These are phyloP conservation scores for Quercus wislizeni DNA, from an alignment of 306 rosid genomes.

Conservation along the genomic window DNA sequence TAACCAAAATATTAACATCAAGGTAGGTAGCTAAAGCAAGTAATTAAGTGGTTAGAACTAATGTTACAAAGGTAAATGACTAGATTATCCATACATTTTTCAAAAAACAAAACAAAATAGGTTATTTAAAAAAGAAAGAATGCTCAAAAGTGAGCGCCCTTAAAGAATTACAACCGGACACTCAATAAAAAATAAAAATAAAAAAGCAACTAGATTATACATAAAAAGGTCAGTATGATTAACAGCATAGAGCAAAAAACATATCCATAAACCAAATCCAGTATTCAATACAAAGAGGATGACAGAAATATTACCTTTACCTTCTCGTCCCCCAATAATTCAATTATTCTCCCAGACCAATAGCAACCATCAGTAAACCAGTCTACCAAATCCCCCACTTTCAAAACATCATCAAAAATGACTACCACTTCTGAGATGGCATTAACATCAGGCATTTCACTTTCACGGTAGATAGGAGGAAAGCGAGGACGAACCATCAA, in stretches of 20 bases:
- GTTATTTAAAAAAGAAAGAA: too few relatives aligned
- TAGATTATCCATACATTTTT: not conserved
- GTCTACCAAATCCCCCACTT: slow-evolving; percentile 84
- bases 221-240: not conserved
- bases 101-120: not conserved
- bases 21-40: not conserved
- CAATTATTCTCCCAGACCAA: slow-evolving; percentile 69
- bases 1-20: not conserved
- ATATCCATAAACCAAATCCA: not conserved
- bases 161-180: too few relatives aligned
- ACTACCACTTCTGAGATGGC: slow-evolving; percentile 44
- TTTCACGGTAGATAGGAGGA: slow-evolving; percentile 50
- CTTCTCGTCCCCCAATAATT: slow-evolving; percentile 43
- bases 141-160: too few relatives aligned
- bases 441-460: slow-evolving; percentile 44
- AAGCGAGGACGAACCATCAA: slow-evolving; percentile 74
- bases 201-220: not conserved
- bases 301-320: slow-evolving; percentile 50
- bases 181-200: not conserved
- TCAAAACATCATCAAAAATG: slow-evolving; percentile 48
- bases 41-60: not conserved
- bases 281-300: not conserved
- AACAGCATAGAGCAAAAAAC: not conserved
- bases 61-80: not conserved
- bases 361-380: slow-evolving; percentile 66